Evolutionary conservation across 1,284 basidiomycete species (phyloP), one percentile per base, ranked within the genome.

Genomic region (Mycena sp.): DNA sequence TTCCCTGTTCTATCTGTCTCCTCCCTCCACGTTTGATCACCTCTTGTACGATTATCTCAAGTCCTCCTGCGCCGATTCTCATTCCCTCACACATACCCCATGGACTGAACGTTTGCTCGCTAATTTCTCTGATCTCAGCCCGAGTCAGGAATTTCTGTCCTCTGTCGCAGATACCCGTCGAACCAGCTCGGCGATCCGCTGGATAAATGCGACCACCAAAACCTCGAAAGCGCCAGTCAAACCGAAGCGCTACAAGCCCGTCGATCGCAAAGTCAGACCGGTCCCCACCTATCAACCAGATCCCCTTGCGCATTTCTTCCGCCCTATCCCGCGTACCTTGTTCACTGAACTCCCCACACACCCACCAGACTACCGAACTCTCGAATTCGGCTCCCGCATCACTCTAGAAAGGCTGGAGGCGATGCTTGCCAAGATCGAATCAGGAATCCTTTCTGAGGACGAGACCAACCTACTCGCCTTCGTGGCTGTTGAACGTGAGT

Each of bases 261-360:
- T 77, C 0, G 59, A 73, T 29, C 60, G 67, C 0, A 77, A 77
- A 55, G 73, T 76, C 2, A 57, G 71, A 1, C 77, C 75, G 0
- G 76, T 78, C 1, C 72, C 74, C 0, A 74, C 72, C 0, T 71
- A 74, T 23, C 73, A 74, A 69, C 76, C 75, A 19, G 65, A 75
- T 29, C 68, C 72, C 0, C 50, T 54, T 0, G 71, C 67, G 0
- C 71, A 73, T 38, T 44, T 62, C 7, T 77, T 75, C 60, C 68
- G 67, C 25, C 67, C 65, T 0, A 71, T 76, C 2, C 55, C 57
- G 2, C 23, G 61, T 10, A 60, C 64, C 0, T 9, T 11, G 1
- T 56, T 64, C 2, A 45, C 63, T 16, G 32, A 60, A 0, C 56
- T 77, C 3, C 70, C 75, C 17, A 64, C 71, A 12, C 17, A n/a